Base-by-base conservation (phyloP, 805 yeast species). In the Metschnikowia koreensis region DNA sequence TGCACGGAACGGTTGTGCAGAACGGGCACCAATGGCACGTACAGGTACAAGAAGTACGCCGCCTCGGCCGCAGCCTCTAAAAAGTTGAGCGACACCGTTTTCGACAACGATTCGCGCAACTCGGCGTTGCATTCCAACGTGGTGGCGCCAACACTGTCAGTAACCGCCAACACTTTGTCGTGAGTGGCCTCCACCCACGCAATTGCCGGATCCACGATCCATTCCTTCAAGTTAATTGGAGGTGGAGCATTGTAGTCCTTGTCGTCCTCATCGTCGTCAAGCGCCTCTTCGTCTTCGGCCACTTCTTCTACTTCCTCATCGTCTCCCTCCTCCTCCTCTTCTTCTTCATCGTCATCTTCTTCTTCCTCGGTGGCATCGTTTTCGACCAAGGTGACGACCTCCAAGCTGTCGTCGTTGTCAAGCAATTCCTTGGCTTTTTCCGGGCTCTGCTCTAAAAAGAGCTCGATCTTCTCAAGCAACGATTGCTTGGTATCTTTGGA, bases 401-500 rank as follows among this genome's bases (percentile, higher is more conserved):
- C 76, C 41, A 56, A 67, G n/a, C 58, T 68, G n/a, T 63, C 71
- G 10, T 52, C 65, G 10, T 44, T 56, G 26, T 57, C 63, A 41
- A 62, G 65, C 44, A 62, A 65, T 9, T 50, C 64, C 37, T 57
- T 66, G 28, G 59, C 64, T 9, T 47, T 49, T 44, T 62, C 65
- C 8, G 71, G 71, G 56, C 61, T 58, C 17, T 59, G 51, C 41
- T 58, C 61, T 44, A 71, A 60, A 54, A 61, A 70, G 7, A 51
- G 57, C 34, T 67, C 69, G 47, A 74, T 63, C 53, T 70, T 74
- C 40, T 73, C 77, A 29, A 72, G 61, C 60, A 74, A 68, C 4
- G 68, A 61, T 58, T 67, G 71, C 62, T 74, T 74, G 42, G 78
- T 74, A 58, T 73, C 77, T 57, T 74, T 74, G 40, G 71, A 54